Evolutionary conservation across 2,329 filamentous ascomycete genomes (phyloP).

Genomic region (Fusarium sp.): DNA sequence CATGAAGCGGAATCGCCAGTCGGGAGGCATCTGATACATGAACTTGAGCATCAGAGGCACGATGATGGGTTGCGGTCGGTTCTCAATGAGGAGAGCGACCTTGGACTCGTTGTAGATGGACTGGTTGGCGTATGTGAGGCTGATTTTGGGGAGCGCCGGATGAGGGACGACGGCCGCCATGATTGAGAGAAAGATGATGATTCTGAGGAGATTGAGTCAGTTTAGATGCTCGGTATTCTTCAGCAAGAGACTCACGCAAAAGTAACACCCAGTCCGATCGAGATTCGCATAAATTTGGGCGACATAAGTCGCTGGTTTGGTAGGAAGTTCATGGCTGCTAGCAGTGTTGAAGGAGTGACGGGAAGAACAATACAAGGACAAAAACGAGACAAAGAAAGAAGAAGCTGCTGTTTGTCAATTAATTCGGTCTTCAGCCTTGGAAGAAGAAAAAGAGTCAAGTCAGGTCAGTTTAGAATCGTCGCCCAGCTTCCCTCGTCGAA

Average conservation of each 20-base stretch:
- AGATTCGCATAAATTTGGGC: background rate
- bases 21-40: conserved; percentile 4
- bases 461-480: background rate
- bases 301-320: background rate
- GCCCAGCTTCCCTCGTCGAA: background rate
- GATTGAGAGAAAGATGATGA: conserved; percentile 1
- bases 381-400: background rate
- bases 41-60: conserved; percentile 5
- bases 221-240: background rate
- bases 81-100: conserved; percentile 8
- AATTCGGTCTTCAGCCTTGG: background rate
- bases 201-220: background rate
- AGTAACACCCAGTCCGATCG: background rate
- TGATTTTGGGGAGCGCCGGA: background rate
- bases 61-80: conserved; percentile 5
- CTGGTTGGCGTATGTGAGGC: conserved; percentile 7
- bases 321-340: background rate
- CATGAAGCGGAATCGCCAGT: conserved; percentile 9
- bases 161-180: background rate
- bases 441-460: background rate
- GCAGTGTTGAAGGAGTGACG: background rate
- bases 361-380: background rate
- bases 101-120: conserved; percentile 7
- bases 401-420: background rate
- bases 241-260: background rate